Evolutionary conservation across 768 basidiomycete species (phyloP).

Genomic region (Pleurotus tuoliensis): DNA sequence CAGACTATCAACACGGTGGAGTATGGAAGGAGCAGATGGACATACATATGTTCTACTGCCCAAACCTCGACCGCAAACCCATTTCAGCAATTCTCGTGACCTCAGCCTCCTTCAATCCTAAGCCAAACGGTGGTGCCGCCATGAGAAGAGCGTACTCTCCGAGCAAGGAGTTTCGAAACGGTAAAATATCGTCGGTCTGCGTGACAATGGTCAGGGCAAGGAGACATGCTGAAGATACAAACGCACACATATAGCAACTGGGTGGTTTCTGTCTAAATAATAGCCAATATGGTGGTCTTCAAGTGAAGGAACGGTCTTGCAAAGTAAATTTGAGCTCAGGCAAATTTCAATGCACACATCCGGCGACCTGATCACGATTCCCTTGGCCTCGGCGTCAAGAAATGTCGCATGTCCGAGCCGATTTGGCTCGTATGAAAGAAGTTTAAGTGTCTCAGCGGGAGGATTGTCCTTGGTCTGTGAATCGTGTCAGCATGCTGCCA

Average conservation of each 20-base stretch:
- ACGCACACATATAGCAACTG: conserved; percentile 74
- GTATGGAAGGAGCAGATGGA: too few relatives aligned
- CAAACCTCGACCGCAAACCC: conserved; percentile 50
- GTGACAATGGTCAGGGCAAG: background rate
- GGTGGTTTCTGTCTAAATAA: conserved; percentile 61
- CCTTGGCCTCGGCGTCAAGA: conserved; percentile 56
- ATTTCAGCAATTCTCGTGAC: conserved; percentile 53
- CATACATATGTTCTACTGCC: background rate
- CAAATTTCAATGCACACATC: conserved; percentile 76
- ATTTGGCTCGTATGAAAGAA: conserved; percentile 62
- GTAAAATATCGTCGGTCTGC: conserved; percentile 81
- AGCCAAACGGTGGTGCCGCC: conserved; percentile 65
- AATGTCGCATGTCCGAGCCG: conserved; percentile 83
- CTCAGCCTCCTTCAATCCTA: conserved; percentile 60
- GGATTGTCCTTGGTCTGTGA: conserved; percentile 30
- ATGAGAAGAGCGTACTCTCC: conserved; percentile 80
- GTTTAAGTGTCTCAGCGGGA: conserved; percentile 50
- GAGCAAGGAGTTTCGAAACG: conserved; percentile 69
- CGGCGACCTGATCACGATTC: conserved; percentile 41
- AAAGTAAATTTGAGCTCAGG: conserved; percentile 74
- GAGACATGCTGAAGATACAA: background rate
- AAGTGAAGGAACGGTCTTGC: conserved; percentile 62
- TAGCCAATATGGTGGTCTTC: conserved; percentile 71
- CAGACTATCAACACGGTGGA: too few relatives aligned
- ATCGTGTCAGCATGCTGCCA: too few relatives aligned